Percentiles rank a stretch among this genome's conserved stretches.
Evolutionary conservation across 2,329 filamentous ascomycete genomes (phyloP).

Genomic region (Fusarium foetens): DNA sequence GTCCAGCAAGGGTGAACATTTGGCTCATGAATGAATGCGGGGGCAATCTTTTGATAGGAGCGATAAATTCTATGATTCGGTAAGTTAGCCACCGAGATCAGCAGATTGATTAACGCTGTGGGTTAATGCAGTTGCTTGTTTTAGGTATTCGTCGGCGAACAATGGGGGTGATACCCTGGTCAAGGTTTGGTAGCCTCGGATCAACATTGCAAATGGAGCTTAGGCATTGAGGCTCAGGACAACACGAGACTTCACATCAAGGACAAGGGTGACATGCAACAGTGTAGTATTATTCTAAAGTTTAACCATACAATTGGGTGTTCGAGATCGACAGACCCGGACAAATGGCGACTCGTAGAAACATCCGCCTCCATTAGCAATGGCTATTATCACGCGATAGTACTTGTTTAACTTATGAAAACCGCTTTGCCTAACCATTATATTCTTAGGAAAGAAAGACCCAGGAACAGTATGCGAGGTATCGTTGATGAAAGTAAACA

Average conservation of each 20-base stretch:
- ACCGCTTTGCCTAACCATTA: no score
- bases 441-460: constrained; percentile 8
- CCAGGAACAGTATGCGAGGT: not conserved
- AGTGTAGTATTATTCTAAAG: not conserved
- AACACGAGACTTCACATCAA: not conserved
- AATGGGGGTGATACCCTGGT: not conserved
- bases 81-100: constrained; percentile 16
- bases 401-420: not conserved
- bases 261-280: not conserved
- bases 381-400: not conserved
- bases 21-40: constrained; percentile 10
- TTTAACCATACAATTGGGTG: constrained; percentile 11
- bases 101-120: constrained; percentile 6
- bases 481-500: not conserved
- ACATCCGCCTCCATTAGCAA: rapidly evolving
- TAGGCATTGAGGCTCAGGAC: not conserved
- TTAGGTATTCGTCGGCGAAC: not conserved
- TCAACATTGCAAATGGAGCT: not conserved
- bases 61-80: constrained; percentile 13
- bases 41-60: constrained; percentile 26
- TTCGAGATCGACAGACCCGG: not conserved
- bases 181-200: constrained; percentile 12
- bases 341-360: not conserved
- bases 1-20: constrained; percentile 14
- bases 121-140: not conserved